Evolutionary conservation across 2,329 filamentous ascomycete genomes (phyloP), one percentile per base, ranked within the genome.

Genomic region (Xylaria multiplex): DNA sequence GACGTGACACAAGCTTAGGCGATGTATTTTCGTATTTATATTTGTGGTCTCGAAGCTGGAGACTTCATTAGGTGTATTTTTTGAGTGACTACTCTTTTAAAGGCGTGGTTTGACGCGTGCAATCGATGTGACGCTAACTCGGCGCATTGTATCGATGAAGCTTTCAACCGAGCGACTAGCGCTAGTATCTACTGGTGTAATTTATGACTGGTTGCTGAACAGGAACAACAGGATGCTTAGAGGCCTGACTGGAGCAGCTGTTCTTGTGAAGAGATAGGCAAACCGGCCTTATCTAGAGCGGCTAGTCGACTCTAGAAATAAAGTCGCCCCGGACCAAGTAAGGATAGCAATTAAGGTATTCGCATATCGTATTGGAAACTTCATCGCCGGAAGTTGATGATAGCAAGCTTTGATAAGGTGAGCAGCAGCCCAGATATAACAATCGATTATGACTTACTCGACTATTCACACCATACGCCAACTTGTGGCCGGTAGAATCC

Each of bases 381-480:
- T 63, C 16, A 81, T 78, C 77, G 78, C 72, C 82, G 79, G 67
- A 85, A 85, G 71, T 83, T 84, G 65, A 85, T 85, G 42, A 85
- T 79, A 40, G 83, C 83, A 70, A 85, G 81, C 83, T 83, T 61
- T 30, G 22, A 9, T 45, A 54, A 30, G 11, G 66, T 75, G 42
- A 76, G 71, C 32, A 59, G n/a, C 16, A 16, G 14, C 37, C 40
- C 24, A 19, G 16, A 53, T 27, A 24, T 46, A 16, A 16, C 5
- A 14, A 48, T 13, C n/a, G 24, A 30, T 6, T 6, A 61, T 13
- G 19, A 83, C 87, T 76, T 82, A 90, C 87, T 74, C 85, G 80
- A 71, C 84, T 89, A 71, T 88, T 89, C 6, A 86, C 84, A 16
- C 87, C 88, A 74, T 89, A 90, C 0, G 88, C 88, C 64, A 90